Evolutionary conservation across 139 green algal species (phyloP), one percentile per base, ranked within the genome.

Genomic region (Microglena sp.): DNA sequence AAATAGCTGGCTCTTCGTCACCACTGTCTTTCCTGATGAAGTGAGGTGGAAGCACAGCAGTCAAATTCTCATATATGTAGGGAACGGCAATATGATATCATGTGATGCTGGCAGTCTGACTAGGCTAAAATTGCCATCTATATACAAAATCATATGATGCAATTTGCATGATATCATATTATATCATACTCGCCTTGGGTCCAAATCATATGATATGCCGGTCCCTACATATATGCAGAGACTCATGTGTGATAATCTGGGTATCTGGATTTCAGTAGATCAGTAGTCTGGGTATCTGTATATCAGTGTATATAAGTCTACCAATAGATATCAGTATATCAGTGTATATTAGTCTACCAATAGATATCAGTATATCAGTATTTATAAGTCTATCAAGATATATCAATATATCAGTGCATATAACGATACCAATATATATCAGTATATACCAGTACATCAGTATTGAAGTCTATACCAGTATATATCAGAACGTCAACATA

Each of bases 1-100:
- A 3, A 72, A 33, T 24, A 66, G 44, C 45, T 66, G 57, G 34
- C 54, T 59, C 28, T 71, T 71, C 34, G 64, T 58, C 15, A 71
- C 34, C 24, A 71, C 66, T 2, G 21, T 35, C 18, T 67, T 56
- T n/a, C 54, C 34, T 65, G 58, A 18, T n/a, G 31, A n/a, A n/a
- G n/a, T n/a, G n/a, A n/a, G n/a, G n/a, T n/a, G n/a, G n/a, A n/a
- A n/a, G n/a, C n/a, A n/a, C n/a, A n/a, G n/a, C n/a, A n/a, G n/a
- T n/a, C n/a, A n/a, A n/a, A n/a, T n/a, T n/a, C n/a, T n/a, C 18
- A 44, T 45, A 11, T n/a, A 22, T 24, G 56, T 18, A 22, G 24
- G 56, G 22, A 11, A 45, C 18, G 15, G 24, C 53, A 60, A 18
- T 35, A 24, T 60, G 22, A 11, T 15, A 31, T 8, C 53, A 60